Evolutionary conservation across 1,139 yeast species (phyloP).

Genomic region (Kazachstania sp.): DNA sequence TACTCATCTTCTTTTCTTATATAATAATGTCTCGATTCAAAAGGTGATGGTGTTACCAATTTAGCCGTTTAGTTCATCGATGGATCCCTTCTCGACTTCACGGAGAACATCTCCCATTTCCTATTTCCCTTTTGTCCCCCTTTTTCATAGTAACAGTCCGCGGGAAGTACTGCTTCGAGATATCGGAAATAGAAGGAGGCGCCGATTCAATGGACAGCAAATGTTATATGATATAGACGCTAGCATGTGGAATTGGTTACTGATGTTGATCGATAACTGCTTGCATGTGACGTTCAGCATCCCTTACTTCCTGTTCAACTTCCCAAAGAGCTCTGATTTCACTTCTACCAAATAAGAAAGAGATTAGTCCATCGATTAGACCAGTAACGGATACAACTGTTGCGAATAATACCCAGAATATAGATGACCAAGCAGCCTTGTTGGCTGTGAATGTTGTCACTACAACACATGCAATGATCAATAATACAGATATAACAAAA

Average conservation of each 20-base stretch:
- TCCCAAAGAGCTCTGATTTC: conserved; percentile 75
- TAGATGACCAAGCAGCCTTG: conserved; percentile 49
- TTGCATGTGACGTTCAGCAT: conserved; percentile 28
- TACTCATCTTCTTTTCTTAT: not conserved
- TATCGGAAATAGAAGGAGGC: not conserved
- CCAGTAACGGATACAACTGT: conserved; percentile 57
- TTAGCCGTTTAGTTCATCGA: not conserved
- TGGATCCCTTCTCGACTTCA: not conserved
- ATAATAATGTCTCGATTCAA: not conserved
- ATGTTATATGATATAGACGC: too few relatives aligned
- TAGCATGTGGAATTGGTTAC: not conserved
- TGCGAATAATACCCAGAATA: conserved; percentile 47
- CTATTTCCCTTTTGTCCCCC: not conserved
- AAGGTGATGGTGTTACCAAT: not conserved
- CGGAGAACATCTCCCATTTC: not conserved
- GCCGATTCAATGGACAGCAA: not conserved
- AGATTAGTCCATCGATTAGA: conserved; percentile 65
- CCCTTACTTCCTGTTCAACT: conserved; percentile 51
- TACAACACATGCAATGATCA: conserved; percentile 45
- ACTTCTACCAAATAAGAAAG: conserved; percentile 66
- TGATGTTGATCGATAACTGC: not conserved
- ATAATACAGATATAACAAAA: conserved; percentile 47
- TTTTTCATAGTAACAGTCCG: not conserved
- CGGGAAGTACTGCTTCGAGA: not conserved
- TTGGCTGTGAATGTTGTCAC: conserved; percentile 54